Evolutionary conservation across 1,139 yeast species (phyloP), one percentile per base, ranked within the genome.

Genomic region (Petasospora rhodanensis): DNA sequence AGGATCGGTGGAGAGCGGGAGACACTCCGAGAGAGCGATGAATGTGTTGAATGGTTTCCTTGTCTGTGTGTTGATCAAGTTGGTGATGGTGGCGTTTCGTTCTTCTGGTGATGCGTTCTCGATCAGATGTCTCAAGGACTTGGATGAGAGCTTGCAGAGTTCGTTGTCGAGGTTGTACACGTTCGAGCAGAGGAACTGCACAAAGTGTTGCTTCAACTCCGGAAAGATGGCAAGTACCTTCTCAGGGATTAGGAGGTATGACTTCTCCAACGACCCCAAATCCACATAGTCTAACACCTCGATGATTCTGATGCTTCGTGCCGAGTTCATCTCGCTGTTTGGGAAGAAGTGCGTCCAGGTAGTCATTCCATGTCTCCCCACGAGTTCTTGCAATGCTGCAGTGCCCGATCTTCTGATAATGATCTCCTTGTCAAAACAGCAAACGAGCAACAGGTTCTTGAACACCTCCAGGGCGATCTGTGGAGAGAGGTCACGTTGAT

Each of bases 361-460:
- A 5, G 56, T 58, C 7, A 49, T 38, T 0, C 84, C 84, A 51
- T 77, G 79, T 26, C 96, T 62, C 0, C 97, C 97, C 4, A 85
- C 56, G 8, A 83, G 68, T 50, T 89, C 97, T 53, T 89, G 96
- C 4, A 86, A 51, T 0, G 94, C 93, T 0, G 96, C 95, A 10
- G 86, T 66, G 0, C 89, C 81, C 20, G 96, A 91, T 37, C 94
- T 66, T 38, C 96, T 65, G 11, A 87, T 73, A 37, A 79, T 68
- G 18, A 85, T 63, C 35, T 87, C 96, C 17, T 68, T 60, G 53
- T 89, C 97, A 50, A 80, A 79, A 28, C 84, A 66, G 11, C 79
- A 60, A 1, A 76, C 68, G 13, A 66, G 56, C 3, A 83, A 51
- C 18, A 85, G 53, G 40, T 70, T 72, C 11, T 58, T 44, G 26